Evolutionary conservation across 495 filamentous ascomycete genomes (phyloP).

Genomic region (Cryomyces minteri): DNA sequence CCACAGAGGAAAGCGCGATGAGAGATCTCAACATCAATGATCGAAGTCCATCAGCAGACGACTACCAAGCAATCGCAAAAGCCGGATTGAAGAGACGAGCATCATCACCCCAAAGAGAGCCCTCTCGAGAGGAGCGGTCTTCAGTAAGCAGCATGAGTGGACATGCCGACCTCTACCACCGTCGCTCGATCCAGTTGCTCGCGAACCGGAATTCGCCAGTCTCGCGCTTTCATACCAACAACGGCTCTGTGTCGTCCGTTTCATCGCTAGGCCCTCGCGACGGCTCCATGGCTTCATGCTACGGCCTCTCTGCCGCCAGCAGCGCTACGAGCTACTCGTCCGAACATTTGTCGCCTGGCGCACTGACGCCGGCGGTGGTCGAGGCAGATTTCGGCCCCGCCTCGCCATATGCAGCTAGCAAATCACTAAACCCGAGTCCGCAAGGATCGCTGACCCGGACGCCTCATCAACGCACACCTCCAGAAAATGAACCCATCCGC

Average conservation of each 20-base stretch:
- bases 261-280: slow-evolving; percentile 53
- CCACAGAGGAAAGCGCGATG: slow-evolving; percentile 22
- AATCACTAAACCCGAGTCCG: slow-evolving; percentile 43
- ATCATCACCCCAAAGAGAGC: slow-evolving; percentile 46
- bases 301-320: slow-evolving; percentile 45
- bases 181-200: slow-evolving; percentile 39
- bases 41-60: slow-evolving; percentile 24
- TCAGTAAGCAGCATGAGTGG: slow-evolving; percentile 34
- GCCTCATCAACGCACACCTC: slow-evolving; percentile 16
- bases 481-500: slow-evolving; percentile 15
- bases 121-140: slow-evolving; percentile 35
- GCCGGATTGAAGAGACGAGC: slow-evolving; percentile 60
- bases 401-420: slow-evolving; percentile 40
- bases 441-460: slow-evolving; percentile 15
- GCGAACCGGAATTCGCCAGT: slow-evolving; percentile 37
- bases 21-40: slow-evolving; percentile 23
- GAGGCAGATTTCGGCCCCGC: slow-evolving; percentile 30
- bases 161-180: slow-evolving; percentile 46
- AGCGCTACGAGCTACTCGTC: slow-evolving; percentile 56
- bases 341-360: slow-evolving; percentile 54
- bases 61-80: slow-evolving; percentile 23
- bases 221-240: slow-evolving; percentile 35
- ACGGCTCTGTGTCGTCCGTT: slow-evolving; percentile 53
- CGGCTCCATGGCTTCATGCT: slow-evolving; percentile 55
- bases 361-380: slow-evolving; percentile 41